Base-by-base conservation (phyloP, 345 rosid genomes). In the Populus alba region DNA sequence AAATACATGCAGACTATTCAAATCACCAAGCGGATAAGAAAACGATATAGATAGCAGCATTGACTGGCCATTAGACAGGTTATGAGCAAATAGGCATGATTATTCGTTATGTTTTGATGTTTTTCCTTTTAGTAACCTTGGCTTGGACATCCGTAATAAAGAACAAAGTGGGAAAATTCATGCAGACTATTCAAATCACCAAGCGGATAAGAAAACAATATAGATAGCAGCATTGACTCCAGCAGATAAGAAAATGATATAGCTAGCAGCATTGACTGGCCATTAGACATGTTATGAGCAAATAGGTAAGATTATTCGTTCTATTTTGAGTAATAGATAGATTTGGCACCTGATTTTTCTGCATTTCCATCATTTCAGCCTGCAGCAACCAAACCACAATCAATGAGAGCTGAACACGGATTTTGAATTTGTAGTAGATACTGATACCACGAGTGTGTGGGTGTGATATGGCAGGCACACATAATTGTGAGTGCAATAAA, bases 341-440 rank as follows among this genome's bases (percentile, higher is more conserved):
- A 77, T 22, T 25, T 77, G 38, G 47, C 49, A 94, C 98, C 99
- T 92, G 92, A 83, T 90, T 89, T 85, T 92, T 90, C 89, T 90
- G 97, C 87, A 89, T 85, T 81, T 96, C 90, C 85, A 89, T 81
- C 20, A 90, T 84, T 83, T 90, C 88, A 16, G 49, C 92, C 98
- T 92, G 92, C 81, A 84, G 78, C 39, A 85, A 76, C 65, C 70
- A 76, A 77, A 69, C 66, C 71, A 70, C 27, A 70, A 75, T 41
- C 67, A 31, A 70, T 75, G 61, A 82, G 65, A 16, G 27, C 29
- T 74, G 66, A 78, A 51, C 33, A 73, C 7, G 57, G 23, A 11
- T 22, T 76, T 70, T 66, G 68, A 83, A 61, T n/a, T 37, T 31
- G 27, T 16, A 12, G 37, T 18, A 67, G 15, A 53, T 35, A 68